Percentiles rank a stretch among this genome's conserved stretches.
phyloP scores from a whole-genome alignment of 331 rosid species.

The Quercus lobata region DNA sequence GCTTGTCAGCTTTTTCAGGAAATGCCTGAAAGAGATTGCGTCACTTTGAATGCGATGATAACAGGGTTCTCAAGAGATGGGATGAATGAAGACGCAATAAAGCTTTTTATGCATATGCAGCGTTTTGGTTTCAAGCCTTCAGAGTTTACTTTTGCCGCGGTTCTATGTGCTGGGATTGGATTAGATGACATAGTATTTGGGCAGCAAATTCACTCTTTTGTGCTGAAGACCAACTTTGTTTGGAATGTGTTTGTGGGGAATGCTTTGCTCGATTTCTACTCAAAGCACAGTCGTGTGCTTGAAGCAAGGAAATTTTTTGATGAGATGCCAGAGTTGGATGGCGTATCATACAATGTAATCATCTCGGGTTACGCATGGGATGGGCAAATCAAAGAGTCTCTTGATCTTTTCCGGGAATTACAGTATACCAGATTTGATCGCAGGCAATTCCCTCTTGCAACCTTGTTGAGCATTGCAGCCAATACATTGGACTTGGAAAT shows the following conservation, averaged over 20 bases:
- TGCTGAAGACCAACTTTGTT: constrained; percentile 57
- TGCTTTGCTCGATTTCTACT: constrained; percentile 87
- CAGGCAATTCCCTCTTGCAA: constrained; percentile 70
- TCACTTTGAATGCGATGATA: constrained; percentile 75
- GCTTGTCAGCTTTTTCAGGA: constrained; percentile 53
- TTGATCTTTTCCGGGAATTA: constrained; percentile 50
- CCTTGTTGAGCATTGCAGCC: constrained; percentile 70
- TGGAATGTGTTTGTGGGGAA: constrained; percentile 86
- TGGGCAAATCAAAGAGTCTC: constrained; percentile 43
- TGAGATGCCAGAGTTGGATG: constrained; percentile 83
- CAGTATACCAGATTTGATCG: constrained; percentile 55
- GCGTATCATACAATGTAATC: constrained; percentile 74
- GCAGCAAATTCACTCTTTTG: constrained; percentile 62
- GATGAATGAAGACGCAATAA: constrained; percentile 50
- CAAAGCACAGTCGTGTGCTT: constrained; percentile 52
- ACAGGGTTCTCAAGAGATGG: constrained; percentile 73
- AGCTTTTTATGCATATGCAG: constrained; percentile 63
- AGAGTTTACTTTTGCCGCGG: constrained; percentile 80
- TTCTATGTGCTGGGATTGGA: constrained; percentile 55
- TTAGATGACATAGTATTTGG: constrained; percentile 62
- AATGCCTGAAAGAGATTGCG: constrained; percentile 56
- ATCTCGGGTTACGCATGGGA: constrained; percentile 59
- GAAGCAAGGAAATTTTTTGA: constrained; percentile 54
- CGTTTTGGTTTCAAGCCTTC: constrained; percentile 52
- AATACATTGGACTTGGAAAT: constrained; percentile 46